Base-by-base conservation (phyloP, 208 protist species). In the Novymonas esmeraldas region DNA sequence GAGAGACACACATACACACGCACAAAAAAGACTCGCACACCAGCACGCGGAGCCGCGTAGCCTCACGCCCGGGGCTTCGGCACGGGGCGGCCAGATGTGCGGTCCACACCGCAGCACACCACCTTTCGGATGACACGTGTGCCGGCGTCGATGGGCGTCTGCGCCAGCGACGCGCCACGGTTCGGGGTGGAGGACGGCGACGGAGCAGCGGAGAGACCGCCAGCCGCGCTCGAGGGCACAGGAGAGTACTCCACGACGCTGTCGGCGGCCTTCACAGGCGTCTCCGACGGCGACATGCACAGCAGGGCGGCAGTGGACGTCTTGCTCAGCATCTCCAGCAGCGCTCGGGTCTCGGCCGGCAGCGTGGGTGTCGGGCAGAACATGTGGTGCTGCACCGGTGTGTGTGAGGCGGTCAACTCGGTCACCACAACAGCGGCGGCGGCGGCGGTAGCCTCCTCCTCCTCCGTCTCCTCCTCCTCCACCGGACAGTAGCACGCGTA, bases 401-500 rank as follows among this genome's bases (percentile, higher is more conserved):
- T 70, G 49, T 58, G 26, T 14, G 44, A 13, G 10, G 31, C 18
- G n/a, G 28, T 51, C 18, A 31, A 4, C n/a, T 13, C 45, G 31
- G 16, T 16, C 48, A 28, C 33, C 16, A 7, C 16, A 9, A 66
- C 6, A 18, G 51, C 1, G 51, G 39, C 55, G 42, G 31, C 20
- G 26, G 54, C 16, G 31, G 4, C 70, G 1, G 22, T 28, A 10
- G 64, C 3, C 20, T 39, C 51, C 0, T 48, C 63, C 34, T 64
- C 64, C 3, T 84, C 75, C 34, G n/a, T n/a, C n/a, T n/a, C n/a
- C n/a, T n/a, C 3, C 20, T 39, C 51, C 0, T 48, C 63, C 34
- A 68, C 64, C 3, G 82, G 73, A 36, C 58, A 62, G 82, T 94
- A 89, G 45, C 75, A 84, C 34, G 80, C 87, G 44, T 70, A 71